A percentile compares a stretch with the other conserved stretches of the same genome.
Conservation (phyloP, 225 moss, liverwort and hornwort species). For the Neckera pumila region DNA sequence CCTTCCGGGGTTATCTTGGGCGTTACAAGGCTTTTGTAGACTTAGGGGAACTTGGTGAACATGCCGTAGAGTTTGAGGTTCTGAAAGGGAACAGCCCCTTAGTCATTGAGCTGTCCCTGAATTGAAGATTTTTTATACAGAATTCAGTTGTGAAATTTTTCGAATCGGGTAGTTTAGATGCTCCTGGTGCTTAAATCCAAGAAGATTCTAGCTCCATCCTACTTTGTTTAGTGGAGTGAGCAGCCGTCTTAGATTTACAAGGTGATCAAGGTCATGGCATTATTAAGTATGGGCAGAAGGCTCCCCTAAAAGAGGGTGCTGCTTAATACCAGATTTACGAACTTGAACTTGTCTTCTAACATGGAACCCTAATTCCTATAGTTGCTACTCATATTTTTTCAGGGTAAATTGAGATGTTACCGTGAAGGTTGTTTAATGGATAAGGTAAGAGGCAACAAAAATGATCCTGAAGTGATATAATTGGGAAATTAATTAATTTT, state of each 20-base stretch:
- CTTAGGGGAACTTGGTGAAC: conserved; percentile 19
- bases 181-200: background rate
- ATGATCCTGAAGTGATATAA: too few species aligned
- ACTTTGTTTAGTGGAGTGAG: background rate
- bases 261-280: background rate
- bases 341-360: background rate
- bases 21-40: conserved; percentile 40
- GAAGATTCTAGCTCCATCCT: background rate
- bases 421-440: too few species aligned
- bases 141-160: background rate
- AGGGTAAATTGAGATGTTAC: too few species aligned
- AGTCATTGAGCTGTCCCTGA: conserved; percentile 10
- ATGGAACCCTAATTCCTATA: background rate
- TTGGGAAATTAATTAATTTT: background rate
- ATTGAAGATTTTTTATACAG: background rate
- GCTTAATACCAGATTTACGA: background rate
- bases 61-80: conserved; percentile 37
- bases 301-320: background rate
- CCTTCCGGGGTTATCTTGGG: conserved; percentile 60
- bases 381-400: background rate
- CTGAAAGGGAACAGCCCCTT: conserved; percentile 28
- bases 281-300: background rate
- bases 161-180: background rate
- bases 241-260: background rate
- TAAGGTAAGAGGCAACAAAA: background rate